These are phyloP conservation scores for Allantophomopsis cytisporea DNA, from an alignment of 2,329 filamentous ascomycete species.

Conservation along the genomic window DNA sequence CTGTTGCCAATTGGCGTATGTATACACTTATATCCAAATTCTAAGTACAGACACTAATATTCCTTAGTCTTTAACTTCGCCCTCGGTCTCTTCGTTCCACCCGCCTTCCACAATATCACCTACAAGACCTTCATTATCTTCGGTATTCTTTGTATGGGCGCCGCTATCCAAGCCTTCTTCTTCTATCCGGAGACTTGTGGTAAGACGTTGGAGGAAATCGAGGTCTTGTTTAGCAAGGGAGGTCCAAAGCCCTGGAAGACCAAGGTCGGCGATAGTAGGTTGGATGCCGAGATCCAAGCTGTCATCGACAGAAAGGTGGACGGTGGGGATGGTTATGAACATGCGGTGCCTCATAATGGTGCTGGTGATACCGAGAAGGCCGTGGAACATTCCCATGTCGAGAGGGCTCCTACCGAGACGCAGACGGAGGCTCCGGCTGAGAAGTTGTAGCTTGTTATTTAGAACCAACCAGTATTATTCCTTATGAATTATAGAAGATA, in stretches of 20 bases:
- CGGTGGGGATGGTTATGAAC: background rate
- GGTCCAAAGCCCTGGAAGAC: constrained; percentile 5
- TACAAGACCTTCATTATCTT: constrained; percentile 39
- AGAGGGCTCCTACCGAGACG: background rate
- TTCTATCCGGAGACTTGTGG: constrained; percentile 20
- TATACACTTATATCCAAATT: constrained; percentile 6
- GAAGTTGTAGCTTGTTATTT: too few relatives aligned
- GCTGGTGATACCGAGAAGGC: background rate
- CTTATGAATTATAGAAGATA: too few relatives aligned
- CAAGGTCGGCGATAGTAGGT: background rate
- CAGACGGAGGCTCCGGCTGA: too few relatives aligned
- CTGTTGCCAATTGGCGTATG: constrained; percentile 34
- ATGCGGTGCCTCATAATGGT: background rate
- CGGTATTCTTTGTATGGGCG: constrained; percentile 29
- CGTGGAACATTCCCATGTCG: background rate
- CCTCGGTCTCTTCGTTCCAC: constrained; percentile 41
- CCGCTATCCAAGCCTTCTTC: constrained; percentile 28
- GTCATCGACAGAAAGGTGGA: background rate
- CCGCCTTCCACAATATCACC: constrained; percentile 41
- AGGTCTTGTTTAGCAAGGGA: constrained; percentile 14
- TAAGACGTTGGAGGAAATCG: constrained; percentile 20
- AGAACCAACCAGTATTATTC: too few relatives aligned
- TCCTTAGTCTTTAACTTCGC: constrained; percentile 42
- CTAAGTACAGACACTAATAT: background rate
- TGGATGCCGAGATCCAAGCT: constrained; percentile 2